These are phyloP conservation scores for Ascochyta koolunga DNA, from an alignment of 2,329 filamentous ascomycete species.

Conservation along the genomic window DNA sequence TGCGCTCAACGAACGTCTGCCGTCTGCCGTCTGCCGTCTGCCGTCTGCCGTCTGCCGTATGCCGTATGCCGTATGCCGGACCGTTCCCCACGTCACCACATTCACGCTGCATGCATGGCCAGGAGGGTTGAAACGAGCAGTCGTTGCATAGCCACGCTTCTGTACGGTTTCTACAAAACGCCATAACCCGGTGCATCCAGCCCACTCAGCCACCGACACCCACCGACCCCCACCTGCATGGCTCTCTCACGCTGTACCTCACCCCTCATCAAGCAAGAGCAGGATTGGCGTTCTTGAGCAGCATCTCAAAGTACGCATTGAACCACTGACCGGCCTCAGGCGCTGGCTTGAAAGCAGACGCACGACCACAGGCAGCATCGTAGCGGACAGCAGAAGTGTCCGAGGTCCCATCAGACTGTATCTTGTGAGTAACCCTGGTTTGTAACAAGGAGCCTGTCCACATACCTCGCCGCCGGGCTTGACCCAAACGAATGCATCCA, in stretches of 20 bases:
- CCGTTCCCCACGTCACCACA: background rate
- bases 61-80: background rate
- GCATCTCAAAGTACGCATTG: slow-evolving; percentile 51
- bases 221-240: too few species aligned
- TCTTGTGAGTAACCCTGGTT: background rate
- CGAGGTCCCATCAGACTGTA: slow-evolving; percentile 53
- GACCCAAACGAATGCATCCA: slow-evolving; percentile 73
- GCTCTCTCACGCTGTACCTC: background rate
- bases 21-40: background rate
- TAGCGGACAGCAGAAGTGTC: slow-evolving; percentile 55
- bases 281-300: slow-evolving; percentile 45
- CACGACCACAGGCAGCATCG: slow-evolving; percentile 61
- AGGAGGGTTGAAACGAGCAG: too few species aligned
- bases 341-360: slow-evolving; percentile 65
- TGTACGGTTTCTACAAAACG: background rate
- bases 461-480: slow-evolving; percentile 66
- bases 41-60: too few species aligned
- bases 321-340: slow-evolving; percentile 75
- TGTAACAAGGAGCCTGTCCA: background rate
- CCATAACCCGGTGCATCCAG: background rate
- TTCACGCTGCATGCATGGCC: background rate
- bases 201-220: too few species aligned
- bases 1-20: background rate
- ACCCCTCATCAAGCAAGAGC: slow-evolving; percentile 22
- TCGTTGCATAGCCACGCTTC: too few species aligned